Percentiles rank a stretch among this genome's conserved stretches.
Conservation (phyloP, 768 basidiomycete species). For the Pulveroboletus sp. region DNA sequence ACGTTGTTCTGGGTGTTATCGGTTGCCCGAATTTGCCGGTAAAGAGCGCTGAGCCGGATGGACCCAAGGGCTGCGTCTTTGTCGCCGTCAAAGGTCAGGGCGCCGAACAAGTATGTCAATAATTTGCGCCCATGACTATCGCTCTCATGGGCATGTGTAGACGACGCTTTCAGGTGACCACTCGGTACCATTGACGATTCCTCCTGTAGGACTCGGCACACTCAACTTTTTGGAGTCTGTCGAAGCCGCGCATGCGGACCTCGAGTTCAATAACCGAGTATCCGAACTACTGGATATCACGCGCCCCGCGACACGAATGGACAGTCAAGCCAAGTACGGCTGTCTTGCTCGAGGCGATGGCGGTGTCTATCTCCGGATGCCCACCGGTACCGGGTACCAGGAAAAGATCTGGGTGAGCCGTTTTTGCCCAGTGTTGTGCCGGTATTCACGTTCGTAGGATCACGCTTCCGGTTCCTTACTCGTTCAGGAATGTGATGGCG, state of each 20-base stretch:
- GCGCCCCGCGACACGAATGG: conserved; percentile 75
- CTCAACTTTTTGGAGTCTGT: conserved; percentile 87
- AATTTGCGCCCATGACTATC: neutral
- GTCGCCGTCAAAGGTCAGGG: conserved; percentile 87
- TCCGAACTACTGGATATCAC: conserved; percentile 65
- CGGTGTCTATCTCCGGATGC: conserved; percentile 77
- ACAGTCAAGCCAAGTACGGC: conserved; percentile 94
- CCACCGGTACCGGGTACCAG: conserved; percentile 70
- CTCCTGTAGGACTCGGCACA: conserved; percentile 36
- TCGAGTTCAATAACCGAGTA: conserved; percentile 76
- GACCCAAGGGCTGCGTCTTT: conserved; percentile 77
- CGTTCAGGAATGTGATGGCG: conserved; percentile 85
- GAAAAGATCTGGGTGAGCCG: conserved; percentile 93
- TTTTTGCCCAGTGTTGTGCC: too few species aligned
- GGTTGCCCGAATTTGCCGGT: conserved; percentile 91
- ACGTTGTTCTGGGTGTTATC: conserved; percentile 81
- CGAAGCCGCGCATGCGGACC: conserved; percentile 89
- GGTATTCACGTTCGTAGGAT: conserved; percentile 50
- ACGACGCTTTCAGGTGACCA: conserved; percentile 50
- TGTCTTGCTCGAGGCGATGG: conserved; percentile 86
- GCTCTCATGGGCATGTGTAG: conserved; percentile 29
- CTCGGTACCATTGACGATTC: conserved; percentile 51
- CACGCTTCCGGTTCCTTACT: conserved; percentile 87
- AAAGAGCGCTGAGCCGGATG: conserved; percentile 48
- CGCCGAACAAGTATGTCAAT: conserved; percentile 56